Conservation (phyloP, 352 stramenopile genomes). For the Saprolegnia diclina region DNA sequence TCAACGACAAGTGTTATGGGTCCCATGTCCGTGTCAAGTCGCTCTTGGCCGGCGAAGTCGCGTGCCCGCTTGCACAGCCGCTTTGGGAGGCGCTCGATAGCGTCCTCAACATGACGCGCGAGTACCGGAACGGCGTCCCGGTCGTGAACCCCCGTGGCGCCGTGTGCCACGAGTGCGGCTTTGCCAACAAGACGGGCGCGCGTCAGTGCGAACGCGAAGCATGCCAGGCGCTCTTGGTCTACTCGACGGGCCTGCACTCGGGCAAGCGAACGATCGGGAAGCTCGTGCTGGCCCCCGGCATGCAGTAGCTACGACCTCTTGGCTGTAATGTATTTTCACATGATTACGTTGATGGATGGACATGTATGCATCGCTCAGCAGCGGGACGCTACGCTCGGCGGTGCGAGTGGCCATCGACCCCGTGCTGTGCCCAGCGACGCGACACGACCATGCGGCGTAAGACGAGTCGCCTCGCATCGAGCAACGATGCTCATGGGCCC, state of each 20-base stretch:
- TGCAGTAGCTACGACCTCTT: slow-evolving; percentile 1
- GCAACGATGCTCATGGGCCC: too few relatives aligned
- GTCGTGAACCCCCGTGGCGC: slow-evolving; percentile 44
- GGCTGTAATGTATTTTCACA: background rate
- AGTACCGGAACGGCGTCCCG: slow-evolving; percentile 60
- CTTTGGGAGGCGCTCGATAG: slow-evolving; percentile 60
- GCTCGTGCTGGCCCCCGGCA: slow-evolving; percentile 11
- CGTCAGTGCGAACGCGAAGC: slow-evolving; percentile 36
- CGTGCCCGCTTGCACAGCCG: slow-evolving; percentile 50
- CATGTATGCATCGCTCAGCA: too few relatives aligned
- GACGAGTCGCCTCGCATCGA: too few relatives aligned
- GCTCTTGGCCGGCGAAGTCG: slow-evolving; percentile 60
- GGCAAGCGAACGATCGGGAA: slow-evolving; percentile 26
- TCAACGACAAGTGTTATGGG: slow-evolving; percentile 71
- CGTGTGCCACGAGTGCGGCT: slow-evolving; percentile 50
- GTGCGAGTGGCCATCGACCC: too few relatives aligned
- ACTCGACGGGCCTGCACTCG: slow-evolving; percentile 30
- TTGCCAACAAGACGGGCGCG: slow-evolving; percentile 42
- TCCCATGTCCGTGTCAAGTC: slow-evolving; percentile 53
- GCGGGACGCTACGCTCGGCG: too few relatives aligned
- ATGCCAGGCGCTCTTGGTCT: slow-evolving; percentile 63
- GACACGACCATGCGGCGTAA: too few relatives aligned
- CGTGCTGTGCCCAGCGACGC: too few relatives aligned
- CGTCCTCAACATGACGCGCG: slow-evolving; percentile 49
- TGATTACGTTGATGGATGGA: too few relatives aligned